Conservation (phyloP, 257 asterid genomes). For the Phtheirospermum japonicum region DNA sequence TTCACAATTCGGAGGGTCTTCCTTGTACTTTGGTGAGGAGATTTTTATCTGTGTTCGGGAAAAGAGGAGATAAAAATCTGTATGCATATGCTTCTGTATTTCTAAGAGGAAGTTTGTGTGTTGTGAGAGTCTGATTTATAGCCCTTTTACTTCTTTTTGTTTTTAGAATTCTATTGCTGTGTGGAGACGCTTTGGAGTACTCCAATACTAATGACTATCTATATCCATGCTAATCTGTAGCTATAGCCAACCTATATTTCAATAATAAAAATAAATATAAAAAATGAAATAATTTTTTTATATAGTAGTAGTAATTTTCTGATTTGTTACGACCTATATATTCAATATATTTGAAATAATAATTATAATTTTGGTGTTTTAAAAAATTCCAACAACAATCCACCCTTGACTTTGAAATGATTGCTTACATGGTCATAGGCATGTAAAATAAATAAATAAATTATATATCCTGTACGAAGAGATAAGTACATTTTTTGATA, state of each 20-base stretch:
- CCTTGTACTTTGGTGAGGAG: constrained; percentile 27
- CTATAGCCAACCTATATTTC: constrained; percentile 23
- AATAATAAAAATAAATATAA: no score
- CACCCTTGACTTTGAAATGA: no score
- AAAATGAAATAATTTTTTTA: no score
- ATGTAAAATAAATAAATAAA: no score
- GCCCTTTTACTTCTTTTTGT: constrained; percentile 14
- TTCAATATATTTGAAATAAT: no score
- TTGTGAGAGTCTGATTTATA: constrained; percentile 25
- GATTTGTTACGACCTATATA: no score
- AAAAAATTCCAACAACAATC: no score
- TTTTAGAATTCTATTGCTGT: neutral
- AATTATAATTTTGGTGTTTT: no score
- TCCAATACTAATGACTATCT: constrained; percentile 2
- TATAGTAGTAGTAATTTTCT: no score
- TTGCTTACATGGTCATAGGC: no score
- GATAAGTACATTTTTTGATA: no score
- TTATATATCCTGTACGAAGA: no score
- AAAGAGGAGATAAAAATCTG: constrained; percentile 32
- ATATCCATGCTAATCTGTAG: constrained; percentile 12
- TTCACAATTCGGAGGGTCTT: constrained; percentile 26
- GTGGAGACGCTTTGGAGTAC: neutral
- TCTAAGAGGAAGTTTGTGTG: constrained; percentile 31
- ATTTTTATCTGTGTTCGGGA: constrained; percentile 22
- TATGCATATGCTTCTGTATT: constrained; percentile 35